Percentiles rank a stretch among this genome's conserved stretches.
Evolutionary conservation across 2,329 filamentous ascomycete genomes (phyloP).

Genomic region (Colletotrichum horii): DNA sequence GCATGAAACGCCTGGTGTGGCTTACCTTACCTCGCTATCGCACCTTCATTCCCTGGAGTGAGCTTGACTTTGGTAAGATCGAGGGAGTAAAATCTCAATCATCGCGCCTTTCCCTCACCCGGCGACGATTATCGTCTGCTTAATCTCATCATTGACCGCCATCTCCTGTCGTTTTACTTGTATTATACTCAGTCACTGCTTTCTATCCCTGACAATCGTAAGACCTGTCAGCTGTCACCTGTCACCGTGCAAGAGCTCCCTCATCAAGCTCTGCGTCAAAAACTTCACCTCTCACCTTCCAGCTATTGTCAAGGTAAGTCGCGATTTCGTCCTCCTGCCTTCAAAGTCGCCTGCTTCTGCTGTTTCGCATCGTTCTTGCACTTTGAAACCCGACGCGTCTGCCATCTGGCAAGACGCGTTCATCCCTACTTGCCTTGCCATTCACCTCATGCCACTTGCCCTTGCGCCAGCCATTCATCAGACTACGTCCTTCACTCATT

Average conservation of each 20-base stretch:
- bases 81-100: slow-evolving; percentile 17
- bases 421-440: neutral
- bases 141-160: neutral
- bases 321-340: neutral
- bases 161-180: neutral
- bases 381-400: neutral
- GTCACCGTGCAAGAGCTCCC: neutral
- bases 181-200: neutral
- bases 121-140: neutral
- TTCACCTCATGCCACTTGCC: neutral
- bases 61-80: slow-evolving; percentile 7
- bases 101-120: slow-evolving; percentile 2
- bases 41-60: slow-evolving; percentile 17
- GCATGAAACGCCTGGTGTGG: slow-evolving; percentile 6
- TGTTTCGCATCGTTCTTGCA: neutral
- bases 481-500: neutral
- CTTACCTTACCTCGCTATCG: slow-evolving; percentile 9
- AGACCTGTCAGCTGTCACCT: neutral
- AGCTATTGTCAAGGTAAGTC: neutral
- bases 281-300: neutral
- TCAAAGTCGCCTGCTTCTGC: neutral
- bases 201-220: neutral
- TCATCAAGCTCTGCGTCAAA: neutral
- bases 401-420: neutral
- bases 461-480: neutral